phyloP scores from a whole-genome alignment of 2,329 filamentous ascomycete genomes.

The Allantophomopsis lycopodina region DNA sequence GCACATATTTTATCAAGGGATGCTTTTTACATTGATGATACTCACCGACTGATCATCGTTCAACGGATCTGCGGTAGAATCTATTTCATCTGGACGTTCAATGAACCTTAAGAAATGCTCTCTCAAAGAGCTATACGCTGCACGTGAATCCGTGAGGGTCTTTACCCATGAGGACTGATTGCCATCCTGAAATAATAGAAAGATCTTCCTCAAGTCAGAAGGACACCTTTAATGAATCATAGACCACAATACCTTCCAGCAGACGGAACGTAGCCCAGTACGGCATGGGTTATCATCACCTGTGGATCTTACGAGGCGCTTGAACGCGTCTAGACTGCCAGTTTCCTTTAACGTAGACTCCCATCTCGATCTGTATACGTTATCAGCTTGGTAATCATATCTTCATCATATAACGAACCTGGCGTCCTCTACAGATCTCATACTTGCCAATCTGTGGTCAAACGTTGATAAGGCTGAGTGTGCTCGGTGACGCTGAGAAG shows the following conservation, averaged over 20 bases:
- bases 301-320: conserved; percentile 47
- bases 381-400: conserved; percentile 5
- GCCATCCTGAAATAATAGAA: conserved; percentile 62
- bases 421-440: conserved; percentile 40
- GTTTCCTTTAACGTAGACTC: conserved; percentile 44
- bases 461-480: not conserved
- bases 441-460: conserved; percentile 13
- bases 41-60: conserved; percentile 58
- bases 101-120: conserved; percentile 71
- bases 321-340: conserved; percentile 44
- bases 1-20: too few relatives aligned
- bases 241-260: conserved; percentile 62
- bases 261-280: conserved; percentile 68
- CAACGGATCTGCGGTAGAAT: conserved; percentile 66
- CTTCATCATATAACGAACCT: conserved; percentile 21
- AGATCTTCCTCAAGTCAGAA: conserved; percentile 37
- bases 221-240: conserved; percentile 2
- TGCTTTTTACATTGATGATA: not conserved
- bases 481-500: conserved; percentile 1
- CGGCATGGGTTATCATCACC: conserved; percentile 48
- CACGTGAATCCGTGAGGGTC: conserved; percentile 53
- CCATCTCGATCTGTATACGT: conserved; percentile 49
- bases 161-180: conserved; percentile 54
- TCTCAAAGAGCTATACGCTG: conserved; percentile 58
- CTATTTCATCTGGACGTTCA: conserved; percentile 69